Base-by-base conservation (phyloP, 352 stramenopile genomes). In the Pythium apleroticum region DNA sequence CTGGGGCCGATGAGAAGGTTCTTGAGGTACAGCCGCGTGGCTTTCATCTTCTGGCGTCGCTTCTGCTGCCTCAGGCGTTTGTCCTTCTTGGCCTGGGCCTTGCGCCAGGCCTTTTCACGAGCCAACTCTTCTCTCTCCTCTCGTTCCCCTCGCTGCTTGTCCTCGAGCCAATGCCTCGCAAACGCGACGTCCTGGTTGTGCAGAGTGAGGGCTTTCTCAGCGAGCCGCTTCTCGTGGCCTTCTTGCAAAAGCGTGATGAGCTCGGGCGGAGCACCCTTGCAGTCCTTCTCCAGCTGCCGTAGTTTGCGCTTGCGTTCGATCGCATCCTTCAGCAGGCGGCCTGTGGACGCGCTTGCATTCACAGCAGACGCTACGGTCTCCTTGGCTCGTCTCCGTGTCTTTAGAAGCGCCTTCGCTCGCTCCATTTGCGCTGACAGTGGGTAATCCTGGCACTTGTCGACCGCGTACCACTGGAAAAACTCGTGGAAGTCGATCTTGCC, bases 381-480 rank as follows among this genome's bases (percentile, higher is more conserved):
- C 7, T 66, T 67, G 2, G 68, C 76, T 7, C 76, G 73, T n/a
- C 68, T 63, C 24, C 63, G 67, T 0, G 73, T 80, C 58, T 70
- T 66, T 5, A 84, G 68, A 25, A 81, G 22, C 2, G 68, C 71
- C 4, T 65, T 58, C 10, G 64, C 66, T 33, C 76, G 76, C 24
- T 78, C 76, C 39, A 76, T 72, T 35, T 84, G 59, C 12, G 62
- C 17, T 0, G 71, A 80, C 28, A 59, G 17, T 24, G 70, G 73
- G 31, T 75, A 75, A 43, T 84, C 76, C 60, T 84, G 76, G 53
- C 73, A 80, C n/a, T 79, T 84, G 19, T 80, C 68, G 6, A 66
- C 69, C 8, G 73, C 76, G 45, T 84, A 84, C 76, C 76, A 84
- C 31, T 71, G 46, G 54, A 81, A 84, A 53, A 84, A 84, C 64